Percentiles rank a stretch among this genome's conserved stretches.
Conservation (phyloP, 1,284 basidiomycete genomes). For the Irpex sp. region DNA sequence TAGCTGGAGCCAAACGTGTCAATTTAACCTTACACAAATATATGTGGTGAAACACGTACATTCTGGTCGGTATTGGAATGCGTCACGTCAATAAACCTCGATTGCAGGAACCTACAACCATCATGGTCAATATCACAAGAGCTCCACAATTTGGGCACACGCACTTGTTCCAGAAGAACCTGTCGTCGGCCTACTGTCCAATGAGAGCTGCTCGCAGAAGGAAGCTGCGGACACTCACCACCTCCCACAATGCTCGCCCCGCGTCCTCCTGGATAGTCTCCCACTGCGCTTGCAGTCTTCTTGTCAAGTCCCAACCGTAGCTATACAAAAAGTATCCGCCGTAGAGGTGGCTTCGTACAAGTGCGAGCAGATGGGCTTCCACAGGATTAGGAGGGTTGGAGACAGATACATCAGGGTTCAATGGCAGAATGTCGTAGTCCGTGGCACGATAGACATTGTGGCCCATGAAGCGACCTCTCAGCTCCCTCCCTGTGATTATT, state of each 20-base stretch:
- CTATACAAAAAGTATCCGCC: constrained; percentile 86
- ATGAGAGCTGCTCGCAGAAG: constrained; percentile 5
- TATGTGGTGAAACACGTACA: constrained; percentile 39
- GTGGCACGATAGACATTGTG: constrained; percentile 88
- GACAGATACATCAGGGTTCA: constrained; percentile 67
- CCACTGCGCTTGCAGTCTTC: constrained; percentile 85
- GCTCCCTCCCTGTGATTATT: constrained; percentile 82
- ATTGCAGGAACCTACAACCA: constrained; percentile 59
- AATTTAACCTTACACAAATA: constrained; percentile 6
- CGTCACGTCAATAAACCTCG: constrained; percentile 66
- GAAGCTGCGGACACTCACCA: constrained; percentile 36
- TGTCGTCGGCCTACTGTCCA: constrained; percentile 74
- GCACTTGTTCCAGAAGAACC: constrained; percentile 98
- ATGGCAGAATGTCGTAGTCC: constrained; percentile 89
- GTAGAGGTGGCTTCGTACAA: constrained; percentile 85
- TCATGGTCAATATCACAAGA: constrained; percentile 4
- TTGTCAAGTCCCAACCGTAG: constrained; percentile 90
- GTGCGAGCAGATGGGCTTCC: constrained; percentile 83
- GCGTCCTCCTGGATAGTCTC: constrained; percentile 44
- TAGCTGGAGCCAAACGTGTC: constrained; percentile 44
- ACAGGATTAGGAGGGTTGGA: constrained; percentile 75
- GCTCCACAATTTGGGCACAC: constrained; percentile 6
- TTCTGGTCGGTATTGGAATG: constrained; percentile 48
- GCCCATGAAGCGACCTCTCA: constrained; percentile 77
- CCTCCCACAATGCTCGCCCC: constrained; percentile 69